phyloP scores from a whole-genome alignment of 1,284 basidiomycete species.

The Ceratobasidium theobromae region DNA sequence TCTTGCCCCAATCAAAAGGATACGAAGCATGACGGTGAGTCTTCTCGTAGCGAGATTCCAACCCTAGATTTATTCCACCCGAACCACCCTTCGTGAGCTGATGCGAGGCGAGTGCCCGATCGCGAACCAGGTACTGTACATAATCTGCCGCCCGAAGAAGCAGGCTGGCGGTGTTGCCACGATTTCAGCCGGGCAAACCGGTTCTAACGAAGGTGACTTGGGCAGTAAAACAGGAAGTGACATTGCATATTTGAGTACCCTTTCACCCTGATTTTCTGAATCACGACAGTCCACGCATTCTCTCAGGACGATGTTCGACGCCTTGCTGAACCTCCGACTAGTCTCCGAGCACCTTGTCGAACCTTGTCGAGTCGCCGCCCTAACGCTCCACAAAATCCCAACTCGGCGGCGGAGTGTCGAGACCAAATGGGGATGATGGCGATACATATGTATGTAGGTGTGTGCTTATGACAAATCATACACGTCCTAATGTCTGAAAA shows the following conservation, averaged over 20 bases:
- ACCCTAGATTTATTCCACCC: background rate
- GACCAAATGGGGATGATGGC: slow-evolving; percentile 3
- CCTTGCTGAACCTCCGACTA: slow-evolving; percentile 17
- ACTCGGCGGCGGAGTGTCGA: background rate
- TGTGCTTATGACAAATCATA: background rate
- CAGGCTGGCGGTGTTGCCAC: too few species aligned
- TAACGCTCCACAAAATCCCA: background rate
- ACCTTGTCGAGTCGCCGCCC: background rate
- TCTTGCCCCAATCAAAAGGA: too few species aligned
- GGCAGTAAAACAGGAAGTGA: background rate
- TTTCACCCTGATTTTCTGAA: background rate
- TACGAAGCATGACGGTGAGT: too few species aligned
- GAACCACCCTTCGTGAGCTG: background rate
- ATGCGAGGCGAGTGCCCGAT: background rate
- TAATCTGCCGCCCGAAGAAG: background rate
- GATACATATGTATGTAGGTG: background rate
- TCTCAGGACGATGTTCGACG: background rate
- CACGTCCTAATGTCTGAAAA: background rate
- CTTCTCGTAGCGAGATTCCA: too few species aligned
- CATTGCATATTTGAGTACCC: background rate
- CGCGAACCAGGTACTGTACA: background rate
- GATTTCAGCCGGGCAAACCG: background rate
- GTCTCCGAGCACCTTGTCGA: slow-evolving; percentile 13
- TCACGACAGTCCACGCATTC: too few species aligned
- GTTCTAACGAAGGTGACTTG: background rate